Evolutionary conservation across 1,139 yeast species (phyloP), one percentile per base, ranked within the genome.

Genomic region (Sugiyamaella xylanicola): DNA sequence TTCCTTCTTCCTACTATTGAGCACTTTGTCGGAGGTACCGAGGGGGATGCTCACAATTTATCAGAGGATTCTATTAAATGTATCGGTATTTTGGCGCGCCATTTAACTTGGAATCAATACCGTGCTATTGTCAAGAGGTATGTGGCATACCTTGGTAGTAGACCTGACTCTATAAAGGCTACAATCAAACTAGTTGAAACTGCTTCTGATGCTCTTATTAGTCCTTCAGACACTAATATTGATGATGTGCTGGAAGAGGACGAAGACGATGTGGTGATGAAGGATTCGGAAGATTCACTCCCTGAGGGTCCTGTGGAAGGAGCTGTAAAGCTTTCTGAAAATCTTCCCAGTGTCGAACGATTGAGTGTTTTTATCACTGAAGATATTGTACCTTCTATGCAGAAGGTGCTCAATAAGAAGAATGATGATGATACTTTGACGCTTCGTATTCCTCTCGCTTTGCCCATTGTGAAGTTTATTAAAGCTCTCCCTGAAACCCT

Each of bases 1-100:
- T 91, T 86, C 67, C 68, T 95, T 53, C 73, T 95, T 56, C 98
- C 99, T 2, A 80, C 92, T 59, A 77, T 91, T 61, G 99, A 93
- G 72, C 85, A 83, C 60, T 90, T 85, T 76, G 83, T 68, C 67
- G 69, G 68, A 17, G 69, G 64, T 40, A 68, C 71, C 5, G 85
- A 81, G 44, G 88, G 83, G 27, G 90, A 85, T 57, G 77, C 81
- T 55, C 82, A 89, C 67, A 85, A 86, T 63, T 74, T 92, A 59
- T 82, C 92, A 13, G 84, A 86, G 65, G 97, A 89, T 63, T 79
- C 96, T 0, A 75, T 88, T 46, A 74, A 73, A 7, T 75, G 92
- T 0, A 80, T 92, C 58, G 85, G 90, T 8, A 69, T 71, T 9
- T 75, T 93, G 60, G 76, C 85, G 5, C 73, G 79, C 52, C 77